phyloP scores from a whole-genome alignment of 352 stramenopile species.

The Phytophthora ohioensis region DNA sequence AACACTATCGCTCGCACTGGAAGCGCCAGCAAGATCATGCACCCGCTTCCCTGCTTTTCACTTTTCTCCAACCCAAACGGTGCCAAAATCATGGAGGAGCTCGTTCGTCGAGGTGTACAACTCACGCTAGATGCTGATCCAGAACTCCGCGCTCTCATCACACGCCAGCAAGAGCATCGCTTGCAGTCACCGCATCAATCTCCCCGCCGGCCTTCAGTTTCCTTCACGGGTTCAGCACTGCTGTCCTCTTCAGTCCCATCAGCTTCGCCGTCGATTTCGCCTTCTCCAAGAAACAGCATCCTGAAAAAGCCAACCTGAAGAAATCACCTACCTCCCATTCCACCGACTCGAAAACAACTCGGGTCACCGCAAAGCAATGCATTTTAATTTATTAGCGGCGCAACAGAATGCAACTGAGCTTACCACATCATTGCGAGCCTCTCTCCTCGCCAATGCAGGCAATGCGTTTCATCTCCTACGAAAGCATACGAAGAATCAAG shows the following conservation, averaged over 20 bases:
- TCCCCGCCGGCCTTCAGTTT: constrained; percentile 41
- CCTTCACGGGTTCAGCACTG: constrained; percentile 18
- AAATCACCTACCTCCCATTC: too few relatives aligned
- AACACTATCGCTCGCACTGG: constrained; percentile 6
- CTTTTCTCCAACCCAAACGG: constrained; percentile 54
- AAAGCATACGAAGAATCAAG: constrained; percentile 26
- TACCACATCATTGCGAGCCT: constrained; percentile 22
- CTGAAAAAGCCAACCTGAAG: constrained; percentile 28
- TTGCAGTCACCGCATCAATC: constrained; percentile 24
- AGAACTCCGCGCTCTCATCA: constrained; percentile 59
- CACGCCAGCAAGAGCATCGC: constrained; percentile 53
- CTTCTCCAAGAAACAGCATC: constrained; percentile 35
- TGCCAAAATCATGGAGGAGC: constrained; percentile 56
- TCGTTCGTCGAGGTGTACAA: constrained; percentile 67
- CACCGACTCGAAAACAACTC: not conserved
- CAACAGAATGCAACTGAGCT: constrained; percentile 14
- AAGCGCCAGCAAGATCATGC: constrained; percentile 15
- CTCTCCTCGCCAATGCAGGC: constrained; percentile 15
- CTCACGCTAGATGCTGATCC: constrained; percentile 76
- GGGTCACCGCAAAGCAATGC: constrained; percentile 17
- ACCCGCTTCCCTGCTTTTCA: constrained; percentile 51
- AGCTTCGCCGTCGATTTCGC: constrained; percentile 14
- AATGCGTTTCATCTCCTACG: constrained; percentile 24
- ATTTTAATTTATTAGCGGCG: constrained; percentile 49
- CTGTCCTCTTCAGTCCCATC: constrained; percentile 2